These are phyloP conservation scores for Sambucus nigra DNA, from an alignment of 129 eudicot genomes.

Conservation along the genomic window DNA sequence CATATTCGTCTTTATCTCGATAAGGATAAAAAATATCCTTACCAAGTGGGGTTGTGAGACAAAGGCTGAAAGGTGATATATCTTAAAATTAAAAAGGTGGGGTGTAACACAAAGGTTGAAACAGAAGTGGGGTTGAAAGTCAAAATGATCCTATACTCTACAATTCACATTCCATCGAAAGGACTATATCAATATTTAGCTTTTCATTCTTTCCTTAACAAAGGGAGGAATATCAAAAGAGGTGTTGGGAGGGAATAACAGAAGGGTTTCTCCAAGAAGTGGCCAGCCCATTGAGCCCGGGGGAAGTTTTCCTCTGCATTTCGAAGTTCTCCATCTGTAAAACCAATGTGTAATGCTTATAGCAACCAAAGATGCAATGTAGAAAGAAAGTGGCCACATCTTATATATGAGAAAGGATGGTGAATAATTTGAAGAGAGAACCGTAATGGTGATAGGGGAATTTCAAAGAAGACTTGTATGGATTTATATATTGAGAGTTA, in stretches of 20 bases:
- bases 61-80: too few species aligned
- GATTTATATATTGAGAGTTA: slow-evolving; percentile 1
- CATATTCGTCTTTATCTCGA: too few species aligned
- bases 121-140: too few species aligned
- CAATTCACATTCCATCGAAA: not conserved
- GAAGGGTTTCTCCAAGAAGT: slow-evolving; percentile 68
- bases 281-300: slow-evolving; percentile 99
- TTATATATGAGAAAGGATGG: slow-evolving; percentile 1
- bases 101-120: too few species aligned
- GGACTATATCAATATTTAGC: slow-evolving; percentile 28
- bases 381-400: slow-evolving; percentile 39
- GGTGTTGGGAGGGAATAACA: slow-evolving; percentile 58
- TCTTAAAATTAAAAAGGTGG: too few species aligned
- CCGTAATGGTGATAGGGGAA: slow-evolving; percentile 1
- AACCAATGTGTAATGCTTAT: slow-evolving; percentile 47
- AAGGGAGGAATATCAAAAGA: slow-evolving; percentile 65
- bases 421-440: not conserved
- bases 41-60: too few species aligned
- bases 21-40: too few species aligned
- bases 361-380: slow-evolving; percentile 26
- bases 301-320: slow-evolving; percentile 76
- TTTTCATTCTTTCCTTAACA: slow-evolving; percentile 79
- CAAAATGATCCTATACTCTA: too few species aligned
- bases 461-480: slow-evolving; percentile 2
- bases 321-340: slow-evolving; percentile 73